Conservation (phyloP, 2,329 filamentous ascomycete genomes). For the Aphanocladium album region DNA sequence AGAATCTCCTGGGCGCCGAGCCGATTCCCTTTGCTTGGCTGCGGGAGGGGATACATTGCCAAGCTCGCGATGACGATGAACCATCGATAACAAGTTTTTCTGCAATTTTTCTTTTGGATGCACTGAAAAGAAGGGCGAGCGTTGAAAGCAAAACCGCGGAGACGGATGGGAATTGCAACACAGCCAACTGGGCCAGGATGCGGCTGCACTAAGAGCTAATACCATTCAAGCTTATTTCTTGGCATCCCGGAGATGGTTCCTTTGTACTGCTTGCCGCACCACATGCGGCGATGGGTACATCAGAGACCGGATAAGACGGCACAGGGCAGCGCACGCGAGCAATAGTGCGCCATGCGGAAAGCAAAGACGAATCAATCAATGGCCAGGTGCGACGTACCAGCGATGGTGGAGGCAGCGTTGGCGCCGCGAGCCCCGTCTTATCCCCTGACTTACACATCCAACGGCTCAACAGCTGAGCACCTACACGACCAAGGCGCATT, state of each 20-base stretch:
- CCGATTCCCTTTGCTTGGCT: too few species aligned
- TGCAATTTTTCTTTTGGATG: too few species aligned
- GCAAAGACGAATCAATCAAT: not conserved
- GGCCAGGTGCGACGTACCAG: not conserved
- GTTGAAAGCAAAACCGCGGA: too few species aligned
- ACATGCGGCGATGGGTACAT: not conserved
- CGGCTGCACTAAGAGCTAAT: not conserved
- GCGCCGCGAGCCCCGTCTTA: not conserved
- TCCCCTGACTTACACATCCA: not conserved
- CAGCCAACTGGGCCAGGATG: too few species aligned
- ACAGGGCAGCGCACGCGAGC: not conserved
- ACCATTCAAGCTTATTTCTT: not conserved
- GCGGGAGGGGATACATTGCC: not conserved
- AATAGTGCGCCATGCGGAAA: too few species aligned
- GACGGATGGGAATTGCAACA: too few species aligned
- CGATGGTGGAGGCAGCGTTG: not conserved
- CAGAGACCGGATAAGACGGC: not conserved
- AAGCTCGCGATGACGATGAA: not conserved
- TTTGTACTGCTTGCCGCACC: not conserved
- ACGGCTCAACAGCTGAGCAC: not conserved
- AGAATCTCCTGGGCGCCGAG: too few species aligned
- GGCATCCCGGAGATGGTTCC: not conserved
- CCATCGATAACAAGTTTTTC: too few species aligned
- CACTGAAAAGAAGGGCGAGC: too few species aligned
- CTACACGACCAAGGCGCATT: not conserved